These are phyloP conservation scores for Aspergillus ostianus DNA, from an alignment of 495 filamentous ascomycete species.

Conservation along the genomic window DNA sequence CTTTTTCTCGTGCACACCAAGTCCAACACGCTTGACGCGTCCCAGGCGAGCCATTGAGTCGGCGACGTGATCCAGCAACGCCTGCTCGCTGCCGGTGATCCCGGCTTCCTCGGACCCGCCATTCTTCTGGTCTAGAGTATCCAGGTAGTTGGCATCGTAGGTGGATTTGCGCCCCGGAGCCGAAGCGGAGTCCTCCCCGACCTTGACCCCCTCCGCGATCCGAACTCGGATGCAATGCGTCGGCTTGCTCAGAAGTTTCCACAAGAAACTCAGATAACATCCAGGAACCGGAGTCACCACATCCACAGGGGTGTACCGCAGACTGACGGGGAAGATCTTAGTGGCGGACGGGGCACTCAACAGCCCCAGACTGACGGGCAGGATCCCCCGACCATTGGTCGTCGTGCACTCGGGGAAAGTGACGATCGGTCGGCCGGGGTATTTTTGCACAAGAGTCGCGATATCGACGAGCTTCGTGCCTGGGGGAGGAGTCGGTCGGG, in stretches of 20 bases:
- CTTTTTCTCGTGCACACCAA: conserved; percentile 79
- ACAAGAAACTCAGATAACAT: conserved; percentile 66
- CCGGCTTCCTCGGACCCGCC: conserved; percentile 21
- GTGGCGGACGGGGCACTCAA: conserved; percentile 59
- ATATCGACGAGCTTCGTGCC: conserved; percentile 57
- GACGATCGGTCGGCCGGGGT: conserved; percentile 74
- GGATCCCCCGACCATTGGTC: conserved; percentile 88
- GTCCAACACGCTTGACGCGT: conserved; percentile 82
- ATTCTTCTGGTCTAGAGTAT: conserved; percentile 36
- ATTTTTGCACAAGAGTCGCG: conserved; percentile 55
- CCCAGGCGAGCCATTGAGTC: conserved; percentile 88
- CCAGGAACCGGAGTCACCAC: conserved; percentile 87
- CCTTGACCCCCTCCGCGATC: conserved; percentile 70
- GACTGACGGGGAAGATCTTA: conserved; percentile 82
- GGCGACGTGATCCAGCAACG: conserved; percentile 68
- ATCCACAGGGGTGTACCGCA: conserved; percentile 85
- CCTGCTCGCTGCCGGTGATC: conserved; percentile 55
- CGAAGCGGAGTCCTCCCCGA: conserved; percentile 41
- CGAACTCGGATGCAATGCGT: conserved; percentile 89
- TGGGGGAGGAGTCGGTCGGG: conserved; percentile 47
- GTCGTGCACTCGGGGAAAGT: conserved; percentile 92
- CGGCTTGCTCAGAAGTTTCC: conserved; percentile 78
- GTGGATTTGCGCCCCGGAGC: conserved; percentile 29
- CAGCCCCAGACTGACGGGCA: conserved; percentile 75
- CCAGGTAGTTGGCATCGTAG: conserved; percentile 51